These are phyloP conservation scores for Areca catechu DNA, from an alignment of 176 grass and related monocot species.

Conservation along the genomic window DNA sequence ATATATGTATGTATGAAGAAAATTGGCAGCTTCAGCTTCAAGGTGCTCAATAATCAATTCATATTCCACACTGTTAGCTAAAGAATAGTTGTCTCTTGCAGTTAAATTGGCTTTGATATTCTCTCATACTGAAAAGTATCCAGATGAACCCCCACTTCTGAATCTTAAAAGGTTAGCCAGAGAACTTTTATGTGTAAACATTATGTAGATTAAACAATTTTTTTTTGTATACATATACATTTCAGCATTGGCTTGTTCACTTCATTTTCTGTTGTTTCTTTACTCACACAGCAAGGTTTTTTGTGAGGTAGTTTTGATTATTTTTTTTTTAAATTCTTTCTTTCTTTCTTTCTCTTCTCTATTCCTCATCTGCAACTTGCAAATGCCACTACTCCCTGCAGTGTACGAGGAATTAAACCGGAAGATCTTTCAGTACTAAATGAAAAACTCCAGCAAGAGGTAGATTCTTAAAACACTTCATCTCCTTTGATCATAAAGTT, in stretches of 20 bases:
- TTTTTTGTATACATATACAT: too few relatives aligned
- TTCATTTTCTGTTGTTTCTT: too few relatives aligned
- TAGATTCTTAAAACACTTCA: conserved; percentile 22
- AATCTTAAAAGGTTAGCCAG: conserved; percentile 72
- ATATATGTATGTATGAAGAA: background rate
- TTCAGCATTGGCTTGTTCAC: too few relatives aligned
- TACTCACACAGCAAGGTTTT: too few relatives aligned
- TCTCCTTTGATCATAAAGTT: background rate
- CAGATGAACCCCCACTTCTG: conserved; percentile 80
- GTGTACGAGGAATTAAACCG: conserved; percentile 72
- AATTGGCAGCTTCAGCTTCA: background rate
- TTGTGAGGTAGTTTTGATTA: too few relatives aligned
- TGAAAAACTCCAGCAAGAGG: conserved; percentile 85
- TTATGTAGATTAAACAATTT: too few relatives aligned
- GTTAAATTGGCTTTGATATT: conserved; percentile 96
- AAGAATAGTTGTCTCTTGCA: conserved; percentile 29
- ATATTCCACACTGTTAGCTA: background rate
- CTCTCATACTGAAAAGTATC: conserved; percentile 93
- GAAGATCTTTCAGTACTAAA: conserved; percentile 68
- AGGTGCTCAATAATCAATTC: background rate
- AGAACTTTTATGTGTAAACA: background rate
- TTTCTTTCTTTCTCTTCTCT: background rate
- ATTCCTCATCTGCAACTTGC: background rate
- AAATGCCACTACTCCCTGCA: conserved; percentile 30
- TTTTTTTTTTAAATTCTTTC: background rate